Base-by-base conservation (phyloP, 805 yeast species). In the Nakazawaea siamensis region DNA sequence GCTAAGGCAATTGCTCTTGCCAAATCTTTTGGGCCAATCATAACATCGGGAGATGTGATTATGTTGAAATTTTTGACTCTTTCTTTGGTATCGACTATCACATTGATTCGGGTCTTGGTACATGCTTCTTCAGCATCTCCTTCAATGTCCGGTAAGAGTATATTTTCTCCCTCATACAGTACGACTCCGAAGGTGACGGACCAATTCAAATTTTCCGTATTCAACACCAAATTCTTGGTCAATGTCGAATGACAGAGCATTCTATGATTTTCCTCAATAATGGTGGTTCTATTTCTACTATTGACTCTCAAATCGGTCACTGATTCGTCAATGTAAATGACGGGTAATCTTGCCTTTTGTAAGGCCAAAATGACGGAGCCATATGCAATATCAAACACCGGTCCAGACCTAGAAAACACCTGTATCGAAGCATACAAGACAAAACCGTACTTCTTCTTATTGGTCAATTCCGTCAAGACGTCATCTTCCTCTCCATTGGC, bases 81-180 rank as follows among this genome's bases (percentile, higher is more conserved):
- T n/a, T n/a, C n/a, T n/a, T n/a, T n/a, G n/a, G 36, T 38, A 39
- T 40, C 36, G 25, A 45, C 31, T 12, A 76, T 63, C 1, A 75
- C 64, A 16, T 64, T 57, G 12, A 84, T 57, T 14, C 74, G 66
- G 28, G 82, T 73, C 29, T 56, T 57, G 3, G 79, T 65, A 21
- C 76, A 65, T 10, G 62, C 49, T 48, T 85, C 94, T 54, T 86
- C 96, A 4, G 87, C 80, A 41, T 81, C 90, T 11, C 94, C 94
- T 51, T 85, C 94, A 27, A 84, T 48, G 50, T 86, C 96, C 1
- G 83, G 76, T 31, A 86, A 52, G 12, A 84, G 47, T 0, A 75
- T 58, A 20, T 57, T 57, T 12, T 54, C 55, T 3, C 58, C 56
- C 18, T 64, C 63, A 9, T 63, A 33, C 27, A 64, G 68, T 13